Percentiles rank a stretch among this genome's conserved stretches.
Conservation (phyloP, 352 stramenopile species). For the Poterioochromonas sp. region DNA sequence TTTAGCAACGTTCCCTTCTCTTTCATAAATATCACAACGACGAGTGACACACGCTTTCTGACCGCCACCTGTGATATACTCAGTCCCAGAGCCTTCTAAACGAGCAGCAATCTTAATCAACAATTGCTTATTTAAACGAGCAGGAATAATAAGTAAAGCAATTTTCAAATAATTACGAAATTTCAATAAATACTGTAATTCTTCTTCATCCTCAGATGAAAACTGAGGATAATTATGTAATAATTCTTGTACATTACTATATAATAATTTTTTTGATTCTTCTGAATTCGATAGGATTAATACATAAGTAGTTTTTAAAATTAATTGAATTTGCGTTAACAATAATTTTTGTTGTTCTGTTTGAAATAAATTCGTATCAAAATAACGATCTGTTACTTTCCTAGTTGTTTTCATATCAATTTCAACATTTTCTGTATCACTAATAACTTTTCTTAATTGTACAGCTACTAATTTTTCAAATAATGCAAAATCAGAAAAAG, state of each 20-base stretch:
- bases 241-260: not conserved
- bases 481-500: not conserved
- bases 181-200: not conserved
- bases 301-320: not conserved
- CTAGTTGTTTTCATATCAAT: not conserved
- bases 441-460: not conserved
- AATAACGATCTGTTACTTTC: not conserved
- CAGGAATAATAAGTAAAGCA: not conserved
- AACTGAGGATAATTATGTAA: not conserved
- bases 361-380: not conserved
- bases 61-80: not conserved
- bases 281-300: not conserved
- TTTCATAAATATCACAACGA: not conserved
- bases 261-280: too few relatives aligned
- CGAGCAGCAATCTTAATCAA: not conserved
- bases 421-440: not conserved
- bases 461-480: not conserved
- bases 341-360: not conserved
- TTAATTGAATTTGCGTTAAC: slow-evolving; percentile 1
- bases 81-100: not conserved
- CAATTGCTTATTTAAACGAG: not conserved
- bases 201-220: not conserved
- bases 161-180: not conserved
- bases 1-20: not conserved
- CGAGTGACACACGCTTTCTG: not conserved